These are phyloP conservation scores for Penicillium sp. DNA, from an alignment of 2,329 filamentous ascomycete genomes.

Conservation along the genomic window DNA sequence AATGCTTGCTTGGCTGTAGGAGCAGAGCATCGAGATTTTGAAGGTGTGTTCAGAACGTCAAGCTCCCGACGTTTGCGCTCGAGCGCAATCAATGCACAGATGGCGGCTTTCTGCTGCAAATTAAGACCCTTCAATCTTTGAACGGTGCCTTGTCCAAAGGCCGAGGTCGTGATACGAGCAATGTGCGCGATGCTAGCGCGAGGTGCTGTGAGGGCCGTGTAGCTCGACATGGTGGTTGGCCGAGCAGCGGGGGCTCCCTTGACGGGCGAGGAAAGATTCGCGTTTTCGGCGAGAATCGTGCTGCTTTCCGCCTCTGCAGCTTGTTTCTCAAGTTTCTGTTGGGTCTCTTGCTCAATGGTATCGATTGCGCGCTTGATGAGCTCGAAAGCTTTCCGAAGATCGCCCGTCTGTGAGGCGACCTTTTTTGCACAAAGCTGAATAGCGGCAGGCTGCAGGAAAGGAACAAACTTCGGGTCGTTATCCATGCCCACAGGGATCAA, in stretches of 20 bases:
- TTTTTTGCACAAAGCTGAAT: conserved; percentile 95
- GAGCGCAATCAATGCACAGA: conserved; percentile 85
- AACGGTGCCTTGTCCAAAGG: conserved; percentile 84
- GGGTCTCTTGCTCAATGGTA: conserved; percentile 81
- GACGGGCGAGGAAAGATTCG: conserved; percentile 65
- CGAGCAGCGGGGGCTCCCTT: conserved; percentile 39
- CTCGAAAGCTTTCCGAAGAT: conserved; percentile 92
- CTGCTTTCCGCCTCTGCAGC: conserved; percentile 60
- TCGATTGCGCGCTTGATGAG: conserved; percentile 89
- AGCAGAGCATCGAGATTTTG: conserved; percentile 60
- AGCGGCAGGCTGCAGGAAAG: conserved; percentile 90
- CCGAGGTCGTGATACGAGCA: conserved; percentile 84
- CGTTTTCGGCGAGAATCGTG: conserved; percentile 77
- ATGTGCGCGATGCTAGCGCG: conserved; percentile 88
- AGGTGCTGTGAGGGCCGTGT: conserved; percentile 78
- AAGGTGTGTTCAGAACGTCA: conserved; percentile 56
- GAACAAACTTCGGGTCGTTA: conserved; percentile 63
- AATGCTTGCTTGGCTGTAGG: conserved; percentile 84
- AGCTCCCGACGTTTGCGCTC: conserved; percentile 66
- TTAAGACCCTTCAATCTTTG: conserved; percentile 87
- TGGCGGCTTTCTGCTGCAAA: conserved; percentile 91
- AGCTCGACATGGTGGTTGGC: conserved; percentile 49
- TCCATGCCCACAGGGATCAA: conserved; percentile 58
- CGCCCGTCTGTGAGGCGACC: conserved; percentile 89
- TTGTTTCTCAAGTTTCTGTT: conserved; percentile 68